These are phyloP conservation scores for Lagenaria siceraria DNA, from an alignment of 306 rosid genomes.

Conservation along the genomic window DNA sequence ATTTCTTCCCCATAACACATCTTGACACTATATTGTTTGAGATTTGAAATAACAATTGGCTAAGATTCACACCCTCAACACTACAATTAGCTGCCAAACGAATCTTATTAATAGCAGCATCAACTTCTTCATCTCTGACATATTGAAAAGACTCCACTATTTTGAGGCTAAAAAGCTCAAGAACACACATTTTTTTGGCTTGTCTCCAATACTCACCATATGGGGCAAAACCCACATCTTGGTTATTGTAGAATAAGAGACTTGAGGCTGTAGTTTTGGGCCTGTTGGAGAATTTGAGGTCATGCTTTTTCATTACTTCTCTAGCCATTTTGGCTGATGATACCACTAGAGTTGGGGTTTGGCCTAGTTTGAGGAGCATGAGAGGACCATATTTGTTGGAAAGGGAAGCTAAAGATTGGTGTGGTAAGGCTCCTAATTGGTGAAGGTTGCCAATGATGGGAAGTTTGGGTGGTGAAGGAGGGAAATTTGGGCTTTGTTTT, in stretches of 20 bases:
- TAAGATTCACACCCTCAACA: not conserved
- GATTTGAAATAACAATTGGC: not conserved
- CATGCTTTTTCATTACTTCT: not conserved
- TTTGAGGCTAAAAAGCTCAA: not conserved
- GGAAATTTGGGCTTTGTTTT: not conserved
- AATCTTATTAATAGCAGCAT: not conserved
- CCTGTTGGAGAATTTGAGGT: not conserved
- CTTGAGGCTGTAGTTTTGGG: not conserved
- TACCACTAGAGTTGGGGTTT: conserved; percentile 14
- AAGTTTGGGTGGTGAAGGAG: conserved; percentile 1
- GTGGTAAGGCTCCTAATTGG: conserved; percentile 22
- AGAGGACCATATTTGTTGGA: conserved; percentile 30
- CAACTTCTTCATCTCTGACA: conserved; percentile 7
- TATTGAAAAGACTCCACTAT: not conserved
- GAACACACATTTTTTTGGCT: not conserved
- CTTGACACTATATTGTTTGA: not conserved
- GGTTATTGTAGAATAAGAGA: not conserved
- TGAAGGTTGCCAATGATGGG: conserved; percentile 53
- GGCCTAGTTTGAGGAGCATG: conserved; percentile 43
- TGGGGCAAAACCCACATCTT: not conserved
- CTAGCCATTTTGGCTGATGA: not conserved
- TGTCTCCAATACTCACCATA: conserved; percentile 19
- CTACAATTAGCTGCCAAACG: not conserved
- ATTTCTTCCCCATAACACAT: not conserved
- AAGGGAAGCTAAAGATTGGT: conserved; percentile 19